Conservation (phyloP, 108 stramenopile genomes). For the Stephanodiscus minutulus region DNA sequence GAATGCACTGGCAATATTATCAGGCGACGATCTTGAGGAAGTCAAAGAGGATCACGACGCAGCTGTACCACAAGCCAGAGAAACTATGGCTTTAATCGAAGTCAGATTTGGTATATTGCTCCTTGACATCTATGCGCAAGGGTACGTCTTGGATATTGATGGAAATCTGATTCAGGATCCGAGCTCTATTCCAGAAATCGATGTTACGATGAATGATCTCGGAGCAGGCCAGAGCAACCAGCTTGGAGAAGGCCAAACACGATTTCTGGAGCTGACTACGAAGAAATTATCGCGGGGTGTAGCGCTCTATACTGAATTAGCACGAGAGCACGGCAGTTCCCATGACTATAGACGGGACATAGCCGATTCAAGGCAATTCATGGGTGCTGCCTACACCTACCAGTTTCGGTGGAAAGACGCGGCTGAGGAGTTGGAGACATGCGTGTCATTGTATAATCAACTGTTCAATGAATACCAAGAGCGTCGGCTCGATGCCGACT, state of each 20-base stretch:
- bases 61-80: not conserved
- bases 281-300: not conserved
- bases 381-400: not conserved
- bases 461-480: not conserved
- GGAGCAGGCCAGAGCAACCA: not conserved
- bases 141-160: constrained; percentile 7
- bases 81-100: not conserved
- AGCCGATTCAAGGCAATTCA: not conserved
- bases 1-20: not conserved
- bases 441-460: not conserved
- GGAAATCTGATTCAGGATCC: constrained; percentile 10
- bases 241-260: constrained; percentile 6
- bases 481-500: not conserved
- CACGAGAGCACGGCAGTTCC: not conserved
- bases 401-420: not conserved
- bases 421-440: not conserved
- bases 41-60: not conserved
- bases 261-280: not conserved
- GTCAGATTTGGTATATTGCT: constrained; percentile 12
- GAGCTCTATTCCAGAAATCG: not conserved
- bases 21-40: not conserved
- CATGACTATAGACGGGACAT: not conserved
- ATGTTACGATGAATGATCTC: not conserved
- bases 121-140: constrained; percentile 12
- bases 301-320: not conserved